Evolutionary conservation across 176 grass and related monocot genomes (phyloP).

Genomic region (Cenchrus fungigraminus): DNA sequence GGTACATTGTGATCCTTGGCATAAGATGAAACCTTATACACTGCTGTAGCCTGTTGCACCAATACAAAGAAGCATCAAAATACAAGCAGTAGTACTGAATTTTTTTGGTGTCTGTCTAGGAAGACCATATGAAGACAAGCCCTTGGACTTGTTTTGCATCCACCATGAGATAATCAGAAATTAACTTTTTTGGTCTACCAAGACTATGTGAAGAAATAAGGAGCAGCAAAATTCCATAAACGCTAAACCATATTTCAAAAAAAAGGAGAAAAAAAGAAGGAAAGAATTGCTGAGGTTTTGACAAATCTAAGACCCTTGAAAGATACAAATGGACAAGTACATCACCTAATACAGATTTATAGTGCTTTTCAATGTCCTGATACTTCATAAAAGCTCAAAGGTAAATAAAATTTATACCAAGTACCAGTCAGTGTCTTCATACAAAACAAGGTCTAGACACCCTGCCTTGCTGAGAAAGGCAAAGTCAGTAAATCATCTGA

Average conservation of each 20-base stretch:
- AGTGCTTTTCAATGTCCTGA: not conserved
- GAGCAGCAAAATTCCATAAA: conserved; percentile 8
- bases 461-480: not conserved
- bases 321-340: not conserved
- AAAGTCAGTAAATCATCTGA: not conserved
- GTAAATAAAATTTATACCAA: not conserved
- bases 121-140: not conserved
- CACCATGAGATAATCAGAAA: not conserved
- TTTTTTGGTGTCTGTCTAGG: not conserved
- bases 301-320: not conserved
- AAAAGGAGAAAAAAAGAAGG: not conserved
- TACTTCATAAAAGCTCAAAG: not conserved
- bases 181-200: not conserved
- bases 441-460: not conserved
- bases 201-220: not conserved
- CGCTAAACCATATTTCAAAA: not conserved
- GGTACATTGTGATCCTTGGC: conserved; percentile 87
- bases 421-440: not conserved
- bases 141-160: not conserved
- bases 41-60: conserved; percentile 75
- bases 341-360: not conserved
- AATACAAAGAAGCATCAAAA: conserved; percentile 29
- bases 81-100: not conserved
- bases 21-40: conserved; percentile 95
- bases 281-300: not conserved